Evolutionary conservation across 1,284 basidiomycete genomes (phyloP), one percentile per base, ranked within the genome.

Genomic region (Melampsora abietis-canadensis): DNA sequence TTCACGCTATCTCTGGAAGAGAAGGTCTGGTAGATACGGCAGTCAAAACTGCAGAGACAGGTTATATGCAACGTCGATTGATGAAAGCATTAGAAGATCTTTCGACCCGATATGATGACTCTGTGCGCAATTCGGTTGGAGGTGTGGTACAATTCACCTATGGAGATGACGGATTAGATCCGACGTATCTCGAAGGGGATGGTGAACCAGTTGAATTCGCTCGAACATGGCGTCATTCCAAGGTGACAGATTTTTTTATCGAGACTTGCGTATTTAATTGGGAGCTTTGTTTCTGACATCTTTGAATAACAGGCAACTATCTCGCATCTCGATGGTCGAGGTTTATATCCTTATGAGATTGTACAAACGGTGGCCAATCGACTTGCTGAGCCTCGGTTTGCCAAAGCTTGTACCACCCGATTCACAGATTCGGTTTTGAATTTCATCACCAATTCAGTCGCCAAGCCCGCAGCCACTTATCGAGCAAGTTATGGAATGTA

Each of bases 1-100:
- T 98, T 86, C 96, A 99, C 84, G 96, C 94, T 76, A 98, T 98
- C 80, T 98, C 95, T 27, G 96, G 96, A 78, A 90, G 96, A 82
- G 96, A 98, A 84, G 96, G 96, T 84, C 84, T 98, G 61, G 95
- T 99, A 80, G 96, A 99, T 84, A 99, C 96, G 37, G 73, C 73
- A 0, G 73, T 75, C 47, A 75, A 75, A 31, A 75, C 73, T 12
- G 73, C 73, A 21, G 96, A 98, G 83, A 98, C 96, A 0, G 96
- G 96, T 57, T 99, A 99, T 85, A 98, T 99, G 95, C 92, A 95
- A 80, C 89, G 96, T 76, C 90, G 96, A 77, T 83, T 99, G 78
- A 98, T 99, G 96, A 99, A 99, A 79, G 95, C 96, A 2, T 84
- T 99, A 78, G 96, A 99, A 82, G 96, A 98, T 84, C 84, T 99